phyloP scores from a whole-genome alignment of 805 yeast species.

The Wickerhamomyces canadensis region DNA sequence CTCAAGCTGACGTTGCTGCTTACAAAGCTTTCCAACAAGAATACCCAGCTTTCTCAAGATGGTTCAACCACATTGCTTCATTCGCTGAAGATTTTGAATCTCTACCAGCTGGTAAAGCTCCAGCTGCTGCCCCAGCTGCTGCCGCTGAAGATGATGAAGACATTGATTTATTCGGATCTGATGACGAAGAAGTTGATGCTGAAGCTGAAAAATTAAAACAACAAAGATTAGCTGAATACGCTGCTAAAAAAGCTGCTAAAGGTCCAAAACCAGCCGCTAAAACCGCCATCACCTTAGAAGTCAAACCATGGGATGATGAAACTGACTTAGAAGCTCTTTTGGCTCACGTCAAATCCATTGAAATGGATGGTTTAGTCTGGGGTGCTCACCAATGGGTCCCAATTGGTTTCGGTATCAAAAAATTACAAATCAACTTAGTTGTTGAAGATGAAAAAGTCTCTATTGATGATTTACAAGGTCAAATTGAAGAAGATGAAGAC shows the following conservation, averaged over 20 bases:
- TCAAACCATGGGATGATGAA: slow-evolving; percentile 99
- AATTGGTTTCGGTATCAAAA: slow-evolving; percentile 99
- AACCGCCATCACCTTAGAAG: slow-evolving; percentile 93
- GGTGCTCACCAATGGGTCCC: slow-evolving; percentile 97
- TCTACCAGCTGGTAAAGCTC: slow-evolving; percentile 67
- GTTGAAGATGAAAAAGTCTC: slow-evolving; percentile 97
- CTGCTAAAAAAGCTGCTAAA: slow-evolving; percentile 94
- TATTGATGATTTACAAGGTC: slow-evolving; percentile 77
- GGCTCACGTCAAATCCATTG: slow-evolving; percentile 79
- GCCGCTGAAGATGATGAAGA: slow-evolving; percentile 83
- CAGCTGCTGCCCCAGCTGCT: slow-evolving; percentile 49
- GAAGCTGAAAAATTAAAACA: slow-evolving; percentile 97
- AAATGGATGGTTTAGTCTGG: slow-evolving; percentile 93
- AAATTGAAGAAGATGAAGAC: slow-evolving; percentile 88
- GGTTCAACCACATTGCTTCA: slow-evolving; percentile 98
- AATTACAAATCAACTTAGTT: slow-evolving; percentile 97
- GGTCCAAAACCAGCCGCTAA: slow-evolving; percentile 99
- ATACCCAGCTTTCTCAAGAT: slow-evolving; percentile 94
- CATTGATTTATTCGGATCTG: slow-evolving; percentile 91
- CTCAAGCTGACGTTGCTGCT: slow-evolving; percentile 93
- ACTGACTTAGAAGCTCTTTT: slow-evolving; percentile 88
- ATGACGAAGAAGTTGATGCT: slow-evolving; percentile 88
- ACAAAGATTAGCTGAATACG: slow-evolving; percentile 96
- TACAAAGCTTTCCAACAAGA: slow-evolving; percentile 90
- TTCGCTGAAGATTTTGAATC: slow-evolving; percentile 78